Evolutionary conservation across 2,329 filamentous ascomycete species (phyloP).

Genomic region (Colletotrichum siamense): DNA sequence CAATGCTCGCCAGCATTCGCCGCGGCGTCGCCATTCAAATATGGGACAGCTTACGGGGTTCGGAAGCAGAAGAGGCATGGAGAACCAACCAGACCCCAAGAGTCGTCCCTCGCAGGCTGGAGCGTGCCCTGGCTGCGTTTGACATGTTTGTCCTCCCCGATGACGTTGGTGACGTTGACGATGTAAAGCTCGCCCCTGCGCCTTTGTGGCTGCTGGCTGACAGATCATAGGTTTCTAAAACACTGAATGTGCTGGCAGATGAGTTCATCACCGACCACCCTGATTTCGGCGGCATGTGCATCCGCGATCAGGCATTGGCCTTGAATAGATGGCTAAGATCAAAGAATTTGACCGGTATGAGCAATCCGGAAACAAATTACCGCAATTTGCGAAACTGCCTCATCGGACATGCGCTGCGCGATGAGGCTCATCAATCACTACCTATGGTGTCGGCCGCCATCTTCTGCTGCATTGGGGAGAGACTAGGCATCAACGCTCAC

Average conservation of each 20-base stretch:
- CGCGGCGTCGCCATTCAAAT: slow-evolving; percentile 78
- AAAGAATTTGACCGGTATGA: slow-evolving; percentile 73
- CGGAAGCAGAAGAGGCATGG: neutral
- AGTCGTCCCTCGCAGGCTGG: slow-evolving; percentile 49
- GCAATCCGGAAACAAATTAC: slow-evolving; percentile 70
- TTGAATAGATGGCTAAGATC: slow-evolving; percentile 73
- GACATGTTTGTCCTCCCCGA: slow-evolving; percentile 88
- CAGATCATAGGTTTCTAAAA: slow-evolving; percentile 57
- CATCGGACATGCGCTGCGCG: slow-evolving; percentile 79
- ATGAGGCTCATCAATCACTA: slow-evolving; percentile 76
- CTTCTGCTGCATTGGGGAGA: slow-evolving; percentile 79
- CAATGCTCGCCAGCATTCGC: slow-evolving; percentile 80
- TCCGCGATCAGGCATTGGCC: slow-evolving; percentile 70
- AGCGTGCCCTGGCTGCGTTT: slow-evolving; percentile 80
- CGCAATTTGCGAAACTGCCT: slow-evolving; percentile 86
- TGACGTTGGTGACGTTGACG: slow-evolving; percentile 73
- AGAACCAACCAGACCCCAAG: neutral
- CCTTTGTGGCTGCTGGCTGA: slow-evolving; percentile 8
- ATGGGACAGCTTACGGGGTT: slow-evolving; percentile 64
- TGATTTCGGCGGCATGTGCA: slow-evolving; percentile 60
- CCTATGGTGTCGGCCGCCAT: slow-evolving; percentile 88
- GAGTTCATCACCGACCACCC: slow-evolving; percentile 60
- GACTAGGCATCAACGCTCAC: slow-evolving; percentile 76
- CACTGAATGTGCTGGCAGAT: slow-evolving; percentile 68
- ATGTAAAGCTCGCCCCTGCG: slow-evolving; percentile 53